Evolutionary conservation across 805 yeast genomes (phyloP), one percentile per base, ranked within the genome.

Genomic region (Komagataella kurtzmanii): DNA sequence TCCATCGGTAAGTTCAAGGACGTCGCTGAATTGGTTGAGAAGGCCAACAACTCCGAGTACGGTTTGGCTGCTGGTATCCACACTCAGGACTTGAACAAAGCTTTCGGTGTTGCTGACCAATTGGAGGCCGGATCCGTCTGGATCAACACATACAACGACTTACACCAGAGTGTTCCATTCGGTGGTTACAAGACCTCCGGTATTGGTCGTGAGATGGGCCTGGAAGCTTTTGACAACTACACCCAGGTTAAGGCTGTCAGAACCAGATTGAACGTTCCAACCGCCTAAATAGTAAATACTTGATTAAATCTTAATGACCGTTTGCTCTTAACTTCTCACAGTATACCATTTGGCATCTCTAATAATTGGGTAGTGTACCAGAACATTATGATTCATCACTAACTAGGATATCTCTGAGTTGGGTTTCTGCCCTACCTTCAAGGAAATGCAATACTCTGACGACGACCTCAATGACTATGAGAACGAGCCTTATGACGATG

Each of bases 161-260:
- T 88, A 76, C 89, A 89, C 68, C 83, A 75, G 62, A 75, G 78
- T 67, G 85, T 90, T 67, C 97, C 97, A 63, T 90, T 90, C 67
- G 97, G 97, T 61, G 97, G 97, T 48, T 85, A 75, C 74, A 88
- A 88, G 68, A 81, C 81, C 76, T 83, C 93, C 53, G 98, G 98
- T 68, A 73, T 85, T 55, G 97, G 98, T 64, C 80, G 95, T 68
- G 97, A 91, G 74, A 81, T 89, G 77, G 97, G 97, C 62, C 78
- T 77, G 55, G 90, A 88, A 57, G 95, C 95, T 53, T 70, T 91
- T 61, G 86, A 84, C 55, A 83, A 82, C 67, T 91, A 88, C 75
- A 81, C 88, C 56, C 95, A 88, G 67, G 77, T 74, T 57, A 91
- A 90, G 76, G 85, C 97, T 50, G 95, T 90, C 53, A 81, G 93